Conservation (phyloP, 192 early-diverging fungal genomes). For the Nowakowskiella sp. region DNA sequence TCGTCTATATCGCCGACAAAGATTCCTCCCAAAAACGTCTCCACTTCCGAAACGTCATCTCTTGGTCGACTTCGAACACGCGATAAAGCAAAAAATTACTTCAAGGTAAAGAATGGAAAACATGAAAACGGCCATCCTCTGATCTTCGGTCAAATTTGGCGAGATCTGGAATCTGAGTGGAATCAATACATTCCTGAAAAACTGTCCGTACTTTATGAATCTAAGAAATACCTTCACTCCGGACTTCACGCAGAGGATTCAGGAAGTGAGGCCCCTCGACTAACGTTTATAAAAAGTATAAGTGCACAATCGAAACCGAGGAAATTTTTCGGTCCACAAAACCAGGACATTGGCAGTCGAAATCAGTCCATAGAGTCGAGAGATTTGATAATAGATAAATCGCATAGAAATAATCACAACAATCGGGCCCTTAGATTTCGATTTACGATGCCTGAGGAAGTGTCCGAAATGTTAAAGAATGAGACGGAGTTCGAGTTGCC, state of each 20-base stretch:
- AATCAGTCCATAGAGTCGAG: neutral
- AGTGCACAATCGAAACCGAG: neutral
- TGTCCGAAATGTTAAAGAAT: slow-evolving; percentile 40
- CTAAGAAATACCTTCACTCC: slow-evolving; percentile 39
- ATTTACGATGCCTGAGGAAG: slow-evolving; percentile 59
- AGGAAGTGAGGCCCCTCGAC: slow-evolving; percentile 5
- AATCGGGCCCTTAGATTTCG: neutral
- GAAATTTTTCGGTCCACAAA: neutral
- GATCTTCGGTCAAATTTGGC: no score
- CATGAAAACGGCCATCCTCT: no score
- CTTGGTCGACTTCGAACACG: no score
- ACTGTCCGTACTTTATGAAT: slow-evolving; percentile 35
- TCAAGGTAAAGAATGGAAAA: no score
- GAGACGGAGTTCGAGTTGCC: slow-evolving; percentile 59
- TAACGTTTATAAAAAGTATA: slow-evolving; percentile 2
- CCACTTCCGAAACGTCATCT: no score
- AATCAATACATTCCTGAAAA: no score
- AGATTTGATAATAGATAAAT: neutral
- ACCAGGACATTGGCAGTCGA: neutral
- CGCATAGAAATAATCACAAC: neutral
- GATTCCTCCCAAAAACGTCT: no score
- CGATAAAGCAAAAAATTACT: no score
- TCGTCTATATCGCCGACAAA: no score
- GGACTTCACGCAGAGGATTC: slow-evolving; percentile 44
- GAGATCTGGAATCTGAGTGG: no score